Evolutionary conservation across 2,329 filamentous ascomycete species (phyloP).

Genomic region (Diaporthe citrichinensis): DNA sequence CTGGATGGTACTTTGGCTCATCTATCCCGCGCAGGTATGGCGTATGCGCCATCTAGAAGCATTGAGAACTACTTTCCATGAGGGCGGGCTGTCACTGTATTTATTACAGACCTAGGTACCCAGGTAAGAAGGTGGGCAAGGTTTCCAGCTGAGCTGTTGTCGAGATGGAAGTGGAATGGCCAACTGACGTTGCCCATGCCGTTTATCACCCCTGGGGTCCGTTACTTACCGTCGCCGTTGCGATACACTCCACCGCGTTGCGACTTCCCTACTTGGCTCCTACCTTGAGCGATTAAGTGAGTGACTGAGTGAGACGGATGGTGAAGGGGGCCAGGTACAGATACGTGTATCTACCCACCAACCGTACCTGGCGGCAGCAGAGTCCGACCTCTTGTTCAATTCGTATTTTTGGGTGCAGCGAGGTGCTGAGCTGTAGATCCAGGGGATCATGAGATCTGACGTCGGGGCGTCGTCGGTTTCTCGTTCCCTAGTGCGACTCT

Average conservation of each 20-base stretch:
- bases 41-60: conserved; percentile 31
- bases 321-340: not conserved
- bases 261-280: not conserved
- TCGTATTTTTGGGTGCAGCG: conserved; percentile 1
- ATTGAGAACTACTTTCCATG: conserved; percentile 18
- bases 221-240: not conserved
- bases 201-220: too few relatives aligned
- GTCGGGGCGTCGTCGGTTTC: conserved; percentile 27
- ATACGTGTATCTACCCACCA: not conserved
- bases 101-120: not conserved
- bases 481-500: conserved; percentile 5
- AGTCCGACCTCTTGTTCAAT: not conserved
- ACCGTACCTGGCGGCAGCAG: too few relatives aligned
- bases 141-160: not conserved
- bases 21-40: conserved; percentile 26
- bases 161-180: not conserved
- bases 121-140: not conserved
- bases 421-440: conserved; percentile 12
- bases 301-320: not conserved
- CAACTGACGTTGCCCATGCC: not conserved
- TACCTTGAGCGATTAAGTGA: not conserved
- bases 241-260: not conserved
- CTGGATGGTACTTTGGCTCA: not conserved
- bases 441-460: conserved; percentile 33
- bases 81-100: conserved; percentile 6